Evolutionary conservation across 176 grass and related monocot genomes (phyloP), one percentile per base, ranked within the genome.

Genomic region (Avena atlantica): DNA sequence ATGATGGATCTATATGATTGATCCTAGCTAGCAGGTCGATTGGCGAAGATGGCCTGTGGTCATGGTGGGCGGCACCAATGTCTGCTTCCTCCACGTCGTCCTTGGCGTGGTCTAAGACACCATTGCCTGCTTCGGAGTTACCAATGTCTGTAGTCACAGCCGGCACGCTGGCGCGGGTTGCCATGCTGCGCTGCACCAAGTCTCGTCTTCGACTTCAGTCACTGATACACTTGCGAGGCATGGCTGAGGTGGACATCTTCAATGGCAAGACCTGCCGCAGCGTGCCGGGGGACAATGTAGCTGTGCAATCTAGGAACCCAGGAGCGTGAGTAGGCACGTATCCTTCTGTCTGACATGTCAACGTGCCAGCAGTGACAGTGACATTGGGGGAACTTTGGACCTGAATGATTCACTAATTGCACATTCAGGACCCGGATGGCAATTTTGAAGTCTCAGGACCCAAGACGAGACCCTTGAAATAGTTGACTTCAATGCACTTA

Each of bases 331-430:
- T 12, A 9, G 48, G 48, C 9, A 62, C 8, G 9, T 24, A 21
- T 62, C 59, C 0, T 14, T 47, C 20, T 23, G 58, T 61, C n/a
- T 3, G n/a, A 61, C n/a, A 14, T 61, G 24, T 29, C 61, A 64
- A 24, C 23, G 61, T 9, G 12, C 62, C 62, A 65, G 61, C 61
- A 14, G 13, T 52, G 50, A 13, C 12, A 13, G 50, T 40, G 37
- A 52, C 12, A 13, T 52, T 14, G 12, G 50, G 12, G 50, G 50
- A 66, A 13, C 13, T 67, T 68, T 37, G 65, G 65, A 34, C 34
- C 66, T 69, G 36, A 15, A 70, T 70, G 34, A 70, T 70, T 64
- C 65, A 37, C 31, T 69, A 69, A 34, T 37, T 36, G 31, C 65
- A 69, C 14, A 34, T 68, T 14, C 64, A 68, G 64, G 64, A 36